Percentiles rank a stretch among this genome's conserved stretches.
phyloP scores from a whole-genome alignment of 2,329 filamentous ascomycete genomes.

The Colletotrichum musae region DNA sequence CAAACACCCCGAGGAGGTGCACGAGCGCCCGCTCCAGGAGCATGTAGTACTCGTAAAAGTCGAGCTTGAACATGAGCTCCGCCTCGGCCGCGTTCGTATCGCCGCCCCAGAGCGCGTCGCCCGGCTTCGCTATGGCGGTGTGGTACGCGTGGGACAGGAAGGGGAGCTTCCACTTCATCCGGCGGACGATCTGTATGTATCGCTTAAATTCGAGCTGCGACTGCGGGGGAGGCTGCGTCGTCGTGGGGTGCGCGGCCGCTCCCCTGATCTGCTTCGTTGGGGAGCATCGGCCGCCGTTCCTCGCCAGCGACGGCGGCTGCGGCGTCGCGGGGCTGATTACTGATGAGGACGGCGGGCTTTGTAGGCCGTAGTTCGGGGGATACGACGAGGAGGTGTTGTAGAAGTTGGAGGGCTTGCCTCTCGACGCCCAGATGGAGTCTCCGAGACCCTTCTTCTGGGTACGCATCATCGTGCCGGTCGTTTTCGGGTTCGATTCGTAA shows the following conservation, averaged over 20 bases:
- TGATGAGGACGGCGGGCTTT: conserved; percentile 4
- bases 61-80: conserved; percentile 82
- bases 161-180: conserved; percentile 75
- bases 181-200: conserved; percentile 72
- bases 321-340: conserved; percentile 22
- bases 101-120: conserved; percentile 52
- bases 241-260: background rate
- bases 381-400: background rate
- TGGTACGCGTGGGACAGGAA: conserved; percentile 71
- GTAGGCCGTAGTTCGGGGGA: background rate
- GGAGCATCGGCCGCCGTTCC: background rate
- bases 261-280: background rate
- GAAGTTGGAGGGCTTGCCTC: conserved; percentile 14
- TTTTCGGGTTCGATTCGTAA: background rate
- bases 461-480: conserved; percentile 6
- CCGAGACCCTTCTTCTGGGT: conserved; percentile 21
- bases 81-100: conserved; percentile 58
- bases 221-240: conserved; percentile 40
- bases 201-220: conserved; percentile 64
- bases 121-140: conserved; percentile 57
- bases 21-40: conserved; percentile 80
- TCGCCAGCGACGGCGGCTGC: background rate
- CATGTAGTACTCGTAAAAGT: conserved; percentile 84
- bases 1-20: conserved; percentile 75
- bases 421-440: conserved; percentile 38